Base-by-base conservation (phyloP, 306 rosid species). In the Styphnolobium japonicum region DNA sequence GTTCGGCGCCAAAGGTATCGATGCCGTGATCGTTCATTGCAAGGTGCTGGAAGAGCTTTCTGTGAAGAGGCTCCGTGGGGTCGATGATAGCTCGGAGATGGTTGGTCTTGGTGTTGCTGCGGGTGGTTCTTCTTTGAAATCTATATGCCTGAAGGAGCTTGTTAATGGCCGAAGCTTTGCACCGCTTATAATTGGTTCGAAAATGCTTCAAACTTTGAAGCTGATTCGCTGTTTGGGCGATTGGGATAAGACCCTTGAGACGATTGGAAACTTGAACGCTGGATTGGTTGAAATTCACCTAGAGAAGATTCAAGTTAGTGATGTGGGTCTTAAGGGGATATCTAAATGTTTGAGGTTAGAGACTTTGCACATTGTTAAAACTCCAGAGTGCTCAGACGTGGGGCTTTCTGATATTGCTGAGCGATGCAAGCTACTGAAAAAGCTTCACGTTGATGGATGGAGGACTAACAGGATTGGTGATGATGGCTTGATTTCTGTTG, bases 391-490 rank as follows among this genome's bases (percentile, higher is more conserved):
- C 69, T 84, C 98, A 0, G 90, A 94, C 73, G 48, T 34, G 0
- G 98, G 98, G 42, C 89, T 92, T 29, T 62, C 81, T 27, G 76
- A 58, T 5, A 85, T 94, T 14, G 96, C 94, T 7, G 90, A 86
- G 21, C 25, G 79, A 10, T 94, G 97, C 64, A 90, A 71, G 83
- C 76, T 57, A 25, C 27, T 94, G 85, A 94, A 87, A 82, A 94
- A 89, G 93, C 97, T 94, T 73, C 96, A 94, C 84, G 82, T 94
- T 72, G 94, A 94, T 90, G 98, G 96, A 48, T 92, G 98, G 96
- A 90, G 96, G 87, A 94, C 91, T 46, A 87, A 94, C 42, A 85
- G 92, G 67, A 94, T 94, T 45, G 92, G 91, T 0, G 96, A 94
- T 51, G 88, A 84, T 79, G 94, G 93, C 43, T 78, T 94, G 67